phyloP scores from a whole-genome alignment of 352 stramenopile species.

The Globisporangium middletonii region DNA sequence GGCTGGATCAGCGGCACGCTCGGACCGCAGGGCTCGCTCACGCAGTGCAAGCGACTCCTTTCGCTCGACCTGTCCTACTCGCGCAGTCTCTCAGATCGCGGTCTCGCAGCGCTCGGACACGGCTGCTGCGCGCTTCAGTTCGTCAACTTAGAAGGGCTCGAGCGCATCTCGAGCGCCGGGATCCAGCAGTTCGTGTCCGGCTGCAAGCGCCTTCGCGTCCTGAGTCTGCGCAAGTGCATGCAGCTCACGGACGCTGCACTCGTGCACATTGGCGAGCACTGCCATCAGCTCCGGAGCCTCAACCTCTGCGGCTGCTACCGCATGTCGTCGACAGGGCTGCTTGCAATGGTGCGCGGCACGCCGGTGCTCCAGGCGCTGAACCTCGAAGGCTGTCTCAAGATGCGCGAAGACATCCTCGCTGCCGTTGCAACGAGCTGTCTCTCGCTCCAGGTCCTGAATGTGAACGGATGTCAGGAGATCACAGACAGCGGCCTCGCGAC shows the following conservation, averaged over 20 bases:
- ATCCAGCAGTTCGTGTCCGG: slow-evolving; percentile 39
- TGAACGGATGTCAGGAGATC: slow-evolving; percentile 75
- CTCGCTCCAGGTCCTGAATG: slow-evolving; percentile 56
- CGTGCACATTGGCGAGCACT: slow-evolving; percentile 38
- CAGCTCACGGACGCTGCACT: slow-evolving; percentile 54
- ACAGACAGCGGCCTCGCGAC: slow-evolving; percentile 63
- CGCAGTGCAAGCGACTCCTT: slow-evolving; percentile 47
- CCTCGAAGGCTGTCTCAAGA: slow-evolving; percentile 56
- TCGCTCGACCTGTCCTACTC: slow-evolving; percentile 72
- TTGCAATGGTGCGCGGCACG: slow-evolving; percentile 44
- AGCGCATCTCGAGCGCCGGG: slow-evolving; percentile 43
- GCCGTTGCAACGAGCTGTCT: slow-evolving; percentile 44
- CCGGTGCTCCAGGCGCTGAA: slow-evolving; percentile 55
- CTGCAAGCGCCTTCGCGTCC: slow-evolving; percentile 45
- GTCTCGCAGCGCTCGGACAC: slow-evolving; percentile 35
- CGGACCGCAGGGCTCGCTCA: slow-evolving; percentile 55
- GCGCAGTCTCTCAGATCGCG: slow-evolving; percentile 47
- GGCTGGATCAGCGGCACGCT: slow-evolving; percentile 64
- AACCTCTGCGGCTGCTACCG: slow-evolving; percentile 60
- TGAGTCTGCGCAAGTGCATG: slow-evolving; percentile 55
- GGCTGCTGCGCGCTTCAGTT: slow-evolving; percentile 62
- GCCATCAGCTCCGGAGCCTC: slow-evolving; percentile 42
- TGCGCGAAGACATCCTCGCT: slow-evolving; percentile 67
- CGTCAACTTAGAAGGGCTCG: slow-evolving; percentile 64
- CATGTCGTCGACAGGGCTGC: slow-evolving; percentile 47